Base-by-base conservation (phyloP, 805 yeast genomes). In the Nakazawaea ishiwadae region DNA sequence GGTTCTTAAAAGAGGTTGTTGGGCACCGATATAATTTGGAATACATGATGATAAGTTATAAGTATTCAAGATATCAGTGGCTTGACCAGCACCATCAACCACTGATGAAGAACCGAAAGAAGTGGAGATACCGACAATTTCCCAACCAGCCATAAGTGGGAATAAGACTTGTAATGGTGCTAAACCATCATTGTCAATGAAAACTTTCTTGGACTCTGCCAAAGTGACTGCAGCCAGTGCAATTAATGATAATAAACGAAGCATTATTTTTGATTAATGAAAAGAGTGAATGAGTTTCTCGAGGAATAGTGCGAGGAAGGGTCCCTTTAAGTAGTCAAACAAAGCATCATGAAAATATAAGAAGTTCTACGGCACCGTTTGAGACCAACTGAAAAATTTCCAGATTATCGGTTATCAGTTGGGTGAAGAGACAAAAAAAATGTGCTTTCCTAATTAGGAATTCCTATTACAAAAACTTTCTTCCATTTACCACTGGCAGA, bases 151-250 rank as follows among this genome's bases (percentile, higher is more conserved):
- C 27, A 58, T 51, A 19, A 66, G 42, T 16, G 72, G 71, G 46
- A 66, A 55, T 35, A 66, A 47, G 4, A 65, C 48, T 29, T 65
- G 61, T 49, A 62, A 51, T 35, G 67, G 59, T n/a, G 62, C 55
- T 18, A 63, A 51, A 24, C 68, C 69, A 50, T 68, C 73, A 48
- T 68, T 66, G 37, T 68, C 73, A 44, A 66, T 63, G 48, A 67
- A 66, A 44, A 63, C 57, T 48, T 61, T 65, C 50, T 58, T 62
- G 17, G 63, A 39, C 24, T 29, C 39, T 7, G 36, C 27, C 26
- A 30, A 21, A 12, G n/a, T 15, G 17, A 21, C 37, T 17, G 34
- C 19, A 27, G 33, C 37, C 19, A 30, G 14, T 15, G 34, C 33
- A 12, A 39, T 19, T 15, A 33, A 27, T 10, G 24, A 33, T 8